These are phyloP conservation scores for Yamadazyma insecticola DNA, from an alignment of 805 yeast species.

Conservation along the genomic window DNA sequence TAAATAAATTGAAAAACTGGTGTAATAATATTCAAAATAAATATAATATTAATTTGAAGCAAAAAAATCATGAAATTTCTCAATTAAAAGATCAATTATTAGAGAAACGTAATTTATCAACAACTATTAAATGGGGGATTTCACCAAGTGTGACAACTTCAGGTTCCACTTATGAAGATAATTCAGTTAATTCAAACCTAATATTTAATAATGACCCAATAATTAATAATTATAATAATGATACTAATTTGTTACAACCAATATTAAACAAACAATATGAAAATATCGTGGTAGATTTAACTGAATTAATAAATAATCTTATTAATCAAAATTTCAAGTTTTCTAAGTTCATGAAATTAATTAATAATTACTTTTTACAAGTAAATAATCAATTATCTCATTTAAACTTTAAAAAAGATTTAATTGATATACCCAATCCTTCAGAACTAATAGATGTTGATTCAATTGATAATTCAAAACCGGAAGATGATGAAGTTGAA, in stretches of 20 bases:
- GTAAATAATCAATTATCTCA: slow-evolving; percentile 23
- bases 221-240: slow-evolving; percentile 10
- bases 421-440: slow-evolving; percentile 23
- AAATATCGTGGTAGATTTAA: slow-evolving; percentile 26
- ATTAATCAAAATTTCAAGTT: slow-evolving; percentile 34
- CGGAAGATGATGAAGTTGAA: slow-evolving; percentile 26
- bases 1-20: slow-evolving; percentile 23
- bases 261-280: slow-evolving; percentile 24
- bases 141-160: background rate
- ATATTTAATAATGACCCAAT: slow-evolving; percentile 28
- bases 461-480: slow-evolving; percentile 1
- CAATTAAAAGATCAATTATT: slow-evolving; percentile 29
- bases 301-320: slow-evolving; percentile 31
- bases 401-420: slow-evolving; percentile 3
- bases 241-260: slow-evolving; percentile 10
- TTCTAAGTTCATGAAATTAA: slow-evolving; percentile 22
- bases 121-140: slow-evolving; percentile 10
- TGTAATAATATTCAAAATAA: slow-evolving; percentile 26
- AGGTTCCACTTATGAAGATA: background rate
- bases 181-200: slow-evolving; percentile 18
- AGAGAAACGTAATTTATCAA: slow-evolving; percentile 28
- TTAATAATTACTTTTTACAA: slow-evolving; percentile 23
- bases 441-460: slow-evolving; percentile 13
- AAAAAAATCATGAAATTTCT: slow-evolving; percentile 27
- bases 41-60: slow-evolving; percentile 32